Conservation (phyloP, 345 rosid species). For the Euclidium syriacum region DNA sequence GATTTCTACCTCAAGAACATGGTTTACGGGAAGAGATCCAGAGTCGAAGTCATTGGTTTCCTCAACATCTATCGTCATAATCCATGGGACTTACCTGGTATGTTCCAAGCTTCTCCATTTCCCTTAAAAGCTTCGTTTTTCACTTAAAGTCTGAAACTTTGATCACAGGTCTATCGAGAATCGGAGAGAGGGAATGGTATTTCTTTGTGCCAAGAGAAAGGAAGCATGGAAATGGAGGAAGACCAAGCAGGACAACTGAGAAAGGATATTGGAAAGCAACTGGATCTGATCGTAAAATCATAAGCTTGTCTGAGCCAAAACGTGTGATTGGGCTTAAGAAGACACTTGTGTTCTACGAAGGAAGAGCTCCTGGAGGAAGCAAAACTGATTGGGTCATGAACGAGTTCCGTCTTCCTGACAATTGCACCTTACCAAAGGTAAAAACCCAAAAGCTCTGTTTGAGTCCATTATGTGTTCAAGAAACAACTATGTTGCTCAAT, state of each 20-base stretch:
- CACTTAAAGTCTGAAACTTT: background rate
- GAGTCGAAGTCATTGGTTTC: constrained; percentile 52
- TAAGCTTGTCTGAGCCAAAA: constrained; percentile 60
- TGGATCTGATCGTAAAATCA: constrained; percentile 79
- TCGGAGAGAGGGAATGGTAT: constrained; percentile 95
- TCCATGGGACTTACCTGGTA: constrained; percentile 87
- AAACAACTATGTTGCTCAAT: background rate
- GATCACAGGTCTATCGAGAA: constrained; percentile 52
- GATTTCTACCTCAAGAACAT: constrained; percentile 76
- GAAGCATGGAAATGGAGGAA: constrained; percentile 78
- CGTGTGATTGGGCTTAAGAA: constrained; percentile 71
- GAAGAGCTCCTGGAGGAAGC: constrained; percentile 87
- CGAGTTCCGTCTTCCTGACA: constrained; percentile 90
- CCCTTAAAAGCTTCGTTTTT: background rate
- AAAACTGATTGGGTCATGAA: constrained; percentile 98
- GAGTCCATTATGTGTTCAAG: background rate
- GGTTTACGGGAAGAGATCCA: constrained; percentile 43
- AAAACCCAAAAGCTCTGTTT: background rate
- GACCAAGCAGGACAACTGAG: constrained; percentile 81
- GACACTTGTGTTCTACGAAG: constrained; percentile 86
- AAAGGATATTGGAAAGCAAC: constrained; percentile 98
- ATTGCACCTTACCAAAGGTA: constrained; percentile 64
- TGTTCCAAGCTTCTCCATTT: background rate
- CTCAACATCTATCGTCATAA: constrained; percentile 71
- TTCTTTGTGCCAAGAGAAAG: constrained; percentile 90